Conservation (phyloP, 148 eudicot species). For the Rhododendron henanense region DNA sequence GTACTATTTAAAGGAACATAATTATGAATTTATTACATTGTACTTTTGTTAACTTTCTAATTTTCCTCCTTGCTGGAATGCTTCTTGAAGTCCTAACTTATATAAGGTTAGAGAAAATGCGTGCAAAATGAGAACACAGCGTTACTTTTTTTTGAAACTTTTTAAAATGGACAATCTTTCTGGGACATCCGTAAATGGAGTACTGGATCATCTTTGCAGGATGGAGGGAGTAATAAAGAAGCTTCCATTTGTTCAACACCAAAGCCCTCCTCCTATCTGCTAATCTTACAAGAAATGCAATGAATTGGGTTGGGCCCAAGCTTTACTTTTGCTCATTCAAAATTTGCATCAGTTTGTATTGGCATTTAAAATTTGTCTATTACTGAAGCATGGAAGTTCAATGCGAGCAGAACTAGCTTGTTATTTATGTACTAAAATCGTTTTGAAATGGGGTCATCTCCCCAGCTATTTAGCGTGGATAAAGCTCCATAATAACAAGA, state of each 20-base stretch:
- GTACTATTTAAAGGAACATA: not conserved
- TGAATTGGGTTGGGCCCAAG: not conserved
- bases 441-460: not conserved
- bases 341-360: not conserved
- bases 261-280: not conserved
- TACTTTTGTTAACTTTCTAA: no score
- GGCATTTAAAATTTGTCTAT: not conserved
- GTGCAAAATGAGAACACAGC: not conserved
- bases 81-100: no score
- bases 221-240: not conserved
- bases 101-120: not conserved
- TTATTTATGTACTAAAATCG: not conserved
- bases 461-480: not conserved
- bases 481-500: not conserved
- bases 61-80: no score
- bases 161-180: not conserved
- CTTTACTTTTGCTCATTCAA: not conserved
- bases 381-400: not conserved
- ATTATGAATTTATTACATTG: no score
- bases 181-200: not conserved
- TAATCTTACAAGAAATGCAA: constrained; percentile 2
- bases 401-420: not conserved
- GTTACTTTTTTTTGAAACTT: not conserved
- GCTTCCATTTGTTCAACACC: not conserved
- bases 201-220: not conserved